Percentiles rank a stretch among this genome's conserved stretches.
phyloP scores from a whole-genome alignment of 1,139 yeast species.

The Geotrichum candidum region DNA sequence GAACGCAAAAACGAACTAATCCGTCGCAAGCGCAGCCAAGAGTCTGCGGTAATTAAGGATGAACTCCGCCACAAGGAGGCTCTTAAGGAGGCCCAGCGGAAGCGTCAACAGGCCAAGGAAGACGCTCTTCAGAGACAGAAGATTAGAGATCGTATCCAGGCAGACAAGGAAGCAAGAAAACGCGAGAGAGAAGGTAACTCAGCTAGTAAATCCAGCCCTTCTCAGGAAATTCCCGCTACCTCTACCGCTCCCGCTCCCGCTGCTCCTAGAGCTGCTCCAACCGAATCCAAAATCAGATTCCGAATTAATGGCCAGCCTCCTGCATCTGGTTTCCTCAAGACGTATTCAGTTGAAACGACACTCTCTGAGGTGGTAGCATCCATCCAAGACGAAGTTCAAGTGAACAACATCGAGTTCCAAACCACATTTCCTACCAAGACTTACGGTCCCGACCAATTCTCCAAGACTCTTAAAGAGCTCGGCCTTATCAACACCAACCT shows the following conservation, averaged over 20 bases:
- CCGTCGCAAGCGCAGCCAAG: constrained; percentile 32
- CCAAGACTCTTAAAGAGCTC: constrained; percentile 29
- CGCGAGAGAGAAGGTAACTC: constrained; percentile 19
- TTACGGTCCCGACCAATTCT: constrained; percentile 25
- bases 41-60: constrained; percentile 30
- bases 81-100: constrained; percentile 32
- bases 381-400: constrained; percentile 23
- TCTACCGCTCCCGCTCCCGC: constrained; percentile 20
- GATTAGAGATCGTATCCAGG: constrained; percentile 35
- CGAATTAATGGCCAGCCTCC: constrained; percentile 29
- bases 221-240: constrained; percentile 18
- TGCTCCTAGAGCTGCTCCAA: constrained; percentile 22
- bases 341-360: constrained; percentile 30
- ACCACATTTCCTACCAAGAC: constrained; percentile 35
- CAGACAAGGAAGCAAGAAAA: constrained; percentile 34
- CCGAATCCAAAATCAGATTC: constrained; percentile 34
- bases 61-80: constrained; percentile 34
- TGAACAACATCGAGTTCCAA: constrained; percentile 24
- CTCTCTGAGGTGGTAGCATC: constrained; percentile 32
- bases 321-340: constrained; percentile 23
- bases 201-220: constrained; percentile 10
- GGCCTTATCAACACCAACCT: constrained; percentile 31
- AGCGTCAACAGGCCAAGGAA: constrained; percentile 31
- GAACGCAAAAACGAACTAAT: constrained; percentile 31
- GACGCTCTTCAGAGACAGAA: constrained; percentile 35